Percentiles rank a stretch among this genome's conserved stretches.
Evolutionary conservation across 805 yeast genomes (phyloP).

Genomic region (Kodamaea restingae): DNA sequence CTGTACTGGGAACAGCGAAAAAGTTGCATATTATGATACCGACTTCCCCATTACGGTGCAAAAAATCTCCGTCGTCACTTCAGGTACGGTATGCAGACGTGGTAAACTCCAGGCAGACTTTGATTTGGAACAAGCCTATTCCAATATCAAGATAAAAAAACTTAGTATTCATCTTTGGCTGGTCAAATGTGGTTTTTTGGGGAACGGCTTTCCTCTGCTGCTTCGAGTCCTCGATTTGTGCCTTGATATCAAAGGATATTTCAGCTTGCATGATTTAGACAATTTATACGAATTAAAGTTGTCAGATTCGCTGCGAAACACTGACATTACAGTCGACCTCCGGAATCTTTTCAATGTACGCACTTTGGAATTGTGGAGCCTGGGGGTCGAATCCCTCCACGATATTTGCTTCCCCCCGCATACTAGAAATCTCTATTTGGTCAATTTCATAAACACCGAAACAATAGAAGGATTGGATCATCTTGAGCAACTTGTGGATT

Average conservation of each 20-base stretch:
- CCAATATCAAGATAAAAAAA: not conserved
- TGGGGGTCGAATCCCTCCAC: not conserved
- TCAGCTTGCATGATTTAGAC: not conserved
- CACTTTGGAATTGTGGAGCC: not conserved
- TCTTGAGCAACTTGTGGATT: not conserved
- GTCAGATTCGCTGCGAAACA: too few relatives aligned
- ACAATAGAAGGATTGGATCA: not conserved
- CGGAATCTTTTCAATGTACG: not conserved
- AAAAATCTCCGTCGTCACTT: not conserved
- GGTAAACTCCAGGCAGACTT: not conserved
- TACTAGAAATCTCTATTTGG: not conserved
- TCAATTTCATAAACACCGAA: not conserved
- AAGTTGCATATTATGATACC: too few relatives aligned
- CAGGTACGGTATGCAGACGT: too few relatives aligned
- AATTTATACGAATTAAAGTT: not conserved
- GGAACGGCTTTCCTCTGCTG: not conserved
- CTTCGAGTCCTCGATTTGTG: not conserved
- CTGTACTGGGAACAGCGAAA: too few relatives aligned
- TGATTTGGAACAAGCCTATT: not conserved
- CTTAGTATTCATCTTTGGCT: not conserved
- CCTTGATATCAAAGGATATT: not conserved
- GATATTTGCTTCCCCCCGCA: not conserved
- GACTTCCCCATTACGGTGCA: not conserved
- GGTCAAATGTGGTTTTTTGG: not conserved
- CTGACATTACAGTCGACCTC: not conserved